phyloP scores from a whole-genome alignment of 106 monocot species.

The Iris macrosiphon region DNA sequence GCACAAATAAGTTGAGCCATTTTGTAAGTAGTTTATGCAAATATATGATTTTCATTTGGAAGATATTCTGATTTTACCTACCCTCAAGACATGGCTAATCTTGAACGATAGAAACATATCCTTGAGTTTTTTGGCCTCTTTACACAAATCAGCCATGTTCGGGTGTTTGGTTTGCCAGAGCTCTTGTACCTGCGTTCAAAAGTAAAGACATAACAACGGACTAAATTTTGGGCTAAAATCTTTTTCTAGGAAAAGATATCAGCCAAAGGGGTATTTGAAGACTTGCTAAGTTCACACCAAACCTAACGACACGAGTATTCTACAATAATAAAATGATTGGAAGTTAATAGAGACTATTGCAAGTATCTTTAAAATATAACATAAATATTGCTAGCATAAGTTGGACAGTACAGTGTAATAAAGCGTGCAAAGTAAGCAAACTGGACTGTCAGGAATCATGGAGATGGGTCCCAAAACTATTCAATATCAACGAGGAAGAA shows the following conservation, averaged over 20 bases:
- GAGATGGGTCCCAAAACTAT: too few relatives aligned
- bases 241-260: neutral
- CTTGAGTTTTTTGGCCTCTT: slow-evolving; percentile 47
- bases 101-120: slow-evolving; percentile 44
- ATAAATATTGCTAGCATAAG: too few relatives aligned
- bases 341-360: too few relatives aligned
- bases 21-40: too few relatives aligned
- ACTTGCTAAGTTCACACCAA: neutral
- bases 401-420: too few relatives aligned
- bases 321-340: too few relatives aligned
- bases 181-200: slow-evolving; percentile 34
- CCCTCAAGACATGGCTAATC: slow-evolving; percentile 61
- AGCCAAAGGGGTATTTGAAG: neutral
- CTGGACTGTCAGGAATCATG: too few relatives aligned
- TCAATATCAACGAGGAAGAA: too few relatives aligned
- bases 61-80: slow-evolving; percentile 21
- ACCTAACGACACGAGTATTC: too few relatives aligned
- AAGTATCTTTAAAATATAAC: too few relatives aligned
- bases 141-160: slow-evolving; percentile 41
- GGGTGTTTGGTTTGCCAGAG: slow-evolving; percentile 41
- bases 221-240: neutral
- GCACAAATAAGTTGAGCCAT: too few relatives aligned
- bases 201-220: neutral
- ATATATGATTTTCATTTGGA: neutral
- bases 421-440: too few relatives aligned